phyloP scores from a whole-genome alignment of 192 early-diverging fungal species.

The Phycomyces nitens region DNA sequence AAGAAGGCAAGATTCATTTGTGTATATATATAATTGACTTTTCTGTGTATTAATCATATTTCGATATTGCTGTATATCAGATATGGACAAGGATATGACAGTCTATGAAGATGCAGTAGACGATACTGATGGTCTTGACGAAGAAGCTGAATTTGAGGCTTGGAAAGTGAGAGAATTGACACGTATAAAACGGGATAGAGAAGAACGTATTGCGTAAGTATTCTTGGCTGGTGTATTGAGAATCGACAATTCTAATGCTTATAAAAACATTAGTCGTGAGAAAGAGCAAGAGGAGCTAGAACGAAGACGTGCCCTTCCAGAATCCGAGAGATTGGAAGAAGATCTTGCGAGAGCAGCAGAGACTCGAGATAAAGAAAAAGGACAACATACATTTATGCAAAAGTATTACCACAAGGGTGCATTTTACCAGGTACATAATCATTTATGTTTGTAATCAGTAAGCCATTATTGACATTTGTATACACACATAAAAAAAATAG shows the following conservation, averaged over 20 bases:
- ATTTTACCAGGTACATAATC: constrained; percentile 78
- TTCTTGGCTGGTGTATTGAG: not conserved
- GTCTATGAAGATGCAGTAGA: constrained; percentile 59
- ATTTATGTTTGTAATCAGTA: too few relatives aligned
- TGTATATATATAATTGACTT: not conserved
- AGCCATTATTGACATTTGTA: not conserved
- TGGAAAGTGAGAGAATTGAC: constrained; percentile 90
- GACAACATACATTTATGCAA: constrained; percentile 61
- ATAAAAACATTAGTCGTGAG: constrained; percentile 47
- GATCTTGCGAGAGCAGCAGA: constrained; percentile 61
- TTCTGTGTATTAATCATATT: constrained; percentile 1
- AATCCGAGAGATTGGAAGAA: constrained; percentile 73
- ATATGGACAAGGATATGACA: constrained; percentile 40
- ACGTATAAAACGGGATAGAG: constrained; percentile 85
- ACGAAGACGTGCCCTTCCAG: constrained; percentile 75
- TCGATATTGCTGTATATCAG: constrained; percentile 11
- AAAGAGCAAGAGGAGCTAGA: constrained; percentile 77
- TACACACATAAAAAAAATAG: constrained; percentile 25
- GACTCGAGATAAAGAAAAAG: constrained; percentile 58
- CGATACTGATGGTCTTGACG: constrained; percentile 89
- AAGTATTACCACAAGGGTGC: constrained; percentile 89
- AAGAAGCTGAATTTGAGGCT: constrained; percentile 81
- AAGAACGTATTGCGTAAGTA: constrained; percentile 62
- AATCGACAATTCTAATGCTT: not conserved
- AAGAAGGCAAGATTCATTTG: constrained; percentile 39